Percentiles rank a stretch among this genome's conserved stretches.
Evolutionary conservation across 768 basidiomycete genomes (phyloP).

Genomic region (Lanmaoa rubissima): DNA sequence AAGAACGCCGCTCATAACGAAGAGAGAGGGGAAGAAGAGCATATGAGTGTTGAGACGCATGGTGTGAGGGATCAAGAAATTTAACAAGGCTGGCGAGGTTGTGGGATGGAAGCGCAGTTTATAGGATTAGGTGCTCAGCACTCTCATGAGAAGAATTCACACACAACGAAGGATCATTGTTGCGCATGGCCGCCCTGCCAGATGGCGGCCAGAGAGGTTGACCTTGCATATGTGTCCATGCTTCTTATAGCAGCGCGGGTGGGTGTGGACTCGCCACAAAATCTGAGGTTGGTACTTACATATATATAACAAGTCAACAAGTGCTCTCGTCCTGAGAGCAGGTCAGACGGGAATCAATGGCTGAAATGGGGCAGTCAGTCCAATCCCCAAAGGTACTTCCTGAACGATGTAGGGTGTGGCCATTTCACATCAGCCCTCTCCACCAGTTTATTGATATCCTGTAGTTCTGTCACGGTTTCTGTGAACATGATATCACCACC

Average conservation of each 20-base stretch:
- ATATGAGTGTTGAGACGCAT: background rate
- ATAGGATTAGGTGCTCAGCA: background rate
- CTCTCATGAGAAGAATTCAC: background rate
- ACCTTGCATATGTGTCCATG: background rate
- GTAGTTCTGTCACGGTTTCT: too few species aligned
- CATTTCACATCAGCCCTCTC: background rate
- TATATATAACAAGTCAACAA: background rate
- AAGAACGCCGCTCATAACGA: background rate
- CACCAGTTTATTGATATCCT: background rate
- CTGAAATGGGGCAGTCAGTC: too few species aligned
- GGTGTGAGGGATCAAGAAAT: background rate
- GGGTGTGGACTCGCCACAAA: background rate
- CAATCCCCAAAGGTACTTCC: too few species aligned
- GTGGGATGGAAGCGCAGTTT: background rate
- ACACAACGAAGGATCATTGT: background rate
- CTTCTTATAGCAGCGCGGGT: background rate
- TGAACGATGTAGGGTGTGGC: too few species aligned
- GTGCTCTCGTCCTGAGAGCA: background rate
- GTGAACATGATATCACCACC: background rate
- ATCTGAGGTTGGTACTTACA: background rate
- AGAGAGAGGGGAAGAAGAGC: background rate
- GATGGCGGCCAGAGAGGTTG: background rate
- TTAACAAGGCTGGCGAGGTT: background rate
- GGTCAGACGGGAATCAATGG: too few species aligned
- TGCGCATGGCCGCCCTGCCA: background rate